Base-by-base conservation (phyloP, 257 asterid species). In the Solanum dulcamara region DNA sequence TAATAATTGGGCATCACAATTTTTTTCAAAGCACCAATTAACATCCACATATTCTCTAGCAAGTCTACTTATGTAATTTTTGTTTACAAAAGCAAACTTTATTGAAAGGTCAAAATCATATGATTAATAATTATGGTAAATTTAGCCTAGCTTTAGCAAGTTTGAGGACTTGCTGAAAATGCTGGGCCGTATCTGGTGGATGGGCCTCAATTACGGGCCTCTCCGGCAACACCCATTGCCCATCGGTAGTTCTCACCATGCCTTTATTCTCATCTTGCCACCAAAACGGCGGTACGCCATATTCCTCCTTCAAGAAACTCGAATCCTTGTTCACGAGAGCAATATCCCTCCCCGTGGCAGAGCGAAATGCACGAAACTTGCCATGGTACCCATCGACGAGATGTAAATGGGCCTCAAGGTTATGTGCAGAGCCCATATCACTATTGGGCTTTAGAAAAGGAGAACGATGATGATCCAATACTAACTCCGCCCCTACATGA, bases 231-330 rank as follows among this genome's bases (percentile, higher is more conserved):
- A 86, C 84, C 98, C 98, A 94, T 89, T 91, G 89, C 55, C 97
- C 97, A 26, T 91, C 93, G 22, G 84, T 51, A 0, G 74, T 85
- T 85, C 93, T 90, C 48, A 89, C 89, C 98, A 93, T 91, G 85
- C 98, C 98, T 48, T 94, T 94, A 20, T 94, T 94, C 91, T 93
- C 93, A 32, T 93, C 98, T 84, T 94, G 96, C 93, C 98, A 90
- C 96, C 98, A 94, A 24, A 82, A 32, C 1, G 98, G 92, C 20
- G 95, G 98, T 81, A 94, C 94, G 0, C 85, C 93, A 14, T 84
- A 90, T 0, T 94, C 96, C 0, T 33, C 11, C 83, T 88, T 93
- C 91, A 94, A 84, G 89, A 93, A 93, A 38, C 89, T 91, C 10
- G 92, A 90, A 33, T 90, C 57, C 90, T 94, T 94, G 80, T 94